Base-by-base conservation (phyloP, 352 stramenopile species). In the Phytophthora pisi region DNA sequence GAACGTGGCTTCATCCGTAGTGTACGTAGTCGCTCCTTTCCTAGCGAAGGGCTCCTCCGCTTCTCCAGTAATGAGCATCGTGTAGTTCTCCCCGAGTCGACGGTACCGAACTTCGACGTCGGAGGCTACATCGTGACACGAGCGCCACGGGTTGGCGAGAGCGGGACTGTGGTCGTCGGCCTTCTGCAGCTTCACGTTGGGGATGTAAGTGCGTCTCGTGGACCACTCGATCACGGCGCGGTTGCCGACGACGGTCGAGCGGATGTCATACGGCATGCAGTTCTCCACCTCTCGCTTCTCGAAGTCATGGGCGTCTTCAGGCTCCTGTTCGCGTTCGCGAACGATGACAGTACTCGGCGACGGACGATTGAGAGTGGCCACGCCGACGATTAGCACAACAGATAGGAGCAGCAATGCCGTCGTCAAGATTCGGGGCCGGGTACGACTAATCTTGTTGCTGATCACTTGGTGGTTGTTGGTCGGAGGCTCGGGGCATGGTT, bases 211-310 rank as follows among this genome's bases (percentile, higher is more conserved):
- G 43, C 87, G 75, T 30, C 79, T 74, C 42, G 85, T 93, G 28
- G 78, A 68, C 84, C 87, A 95, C 68, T 92, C 83, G 23, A 95
- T 73, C 1, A 92, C 74, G 4, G 72, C 84, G 15, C 74, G 73
- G 7, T 59, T 64, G 43, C 75, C 82, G 15, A 92, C 52, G 16
- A 86, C 61, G 52, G 86, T 89, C 46, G 85, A 93, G 42, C 77
- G 79, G 38, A 95, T 88, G 70, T 91, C 78, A 72, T 89, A 89
- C 13, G 85, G 87, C 61, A 92, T 84, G 67, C 85, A 95, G 74
- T 95, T 95, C 67, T 95, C 87, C 47, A 95, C 74, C 69, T 92
- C 82, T 61, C 79, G 81, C 82, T 92, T 90, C 46, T 87, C 72
- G 62, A 91, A 90, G 56, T 91, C 85, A 30, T 74, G 66, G 30